phyloP scores from a whole-genome alignment of 345 rosid genomes.

The Tarenaya hassleriana region DNA sequence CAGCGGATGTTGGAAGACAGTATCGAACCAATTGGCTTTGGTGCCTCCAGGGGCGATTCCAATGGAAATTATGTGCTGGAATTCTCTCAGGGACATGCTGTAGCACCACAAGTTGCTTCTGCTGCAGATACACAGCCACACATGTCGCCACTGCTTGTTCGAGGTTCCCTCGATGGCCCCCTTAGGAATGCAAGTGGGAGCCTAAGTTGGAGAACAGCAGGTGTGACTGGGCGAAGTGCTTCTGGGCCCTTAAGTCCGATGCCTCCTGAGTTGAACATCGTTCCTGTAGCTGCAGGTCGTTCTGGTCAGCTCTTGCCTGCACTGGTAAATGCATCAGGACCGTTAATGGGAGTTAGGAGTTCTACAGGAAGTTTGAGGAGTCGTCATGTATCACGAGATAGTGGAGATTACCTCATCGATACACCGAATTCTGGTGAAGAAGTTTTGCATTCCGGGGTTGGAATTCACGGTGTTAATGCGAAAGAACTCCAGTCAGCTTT shows the following conservation, averaged over 20 bases:
- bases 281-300: conserved; percentile 76
- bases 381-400: conserved; percentile 93
- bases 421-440: conserved; percentile 95
- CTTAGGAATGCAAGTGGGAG: conserved; percentile 89
- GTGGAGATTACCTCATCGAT: conserved; percentile 93
- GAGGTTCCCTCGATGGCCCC: conserved; percentile 95
- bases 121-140: conserved; percentile 82
- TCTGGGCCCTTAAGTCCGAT: conserved; percentile 90
- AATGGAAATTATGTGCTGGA: conserved; percentile 74
- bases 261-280: conserved; percentile 85
- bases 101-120: conserved; percentile 54
- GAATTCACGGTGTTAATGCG: conserved; percentile 76
- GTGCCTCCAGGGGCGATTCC: conserved; percentile 53
- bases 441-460: conserved; percentile 63
- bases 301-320: conserved; percentile 91
- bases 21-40: conserved; percentile 57
- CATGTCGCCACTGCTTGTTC: conserved; percentile 93
- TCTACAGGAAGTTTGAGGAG: conserved; percentile 94
- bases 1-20: conserved; percentile 94
- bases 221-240: conserved; percentile 77
- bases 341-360: conserved; percentile 86
- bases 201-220: conserved; percentile 91
- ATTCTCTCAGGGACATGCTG: conserved; percentile 93
- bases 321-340: conserved; percentile 92
- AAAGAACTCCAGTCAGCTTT: conserved; percentile 97